Evolutionary conservation across 2,329 filamentous ascomycete genomes (phyloP), one percentile per base, ranked within the genome.

Genomic region (Chlorencoelia australis): DNA sequence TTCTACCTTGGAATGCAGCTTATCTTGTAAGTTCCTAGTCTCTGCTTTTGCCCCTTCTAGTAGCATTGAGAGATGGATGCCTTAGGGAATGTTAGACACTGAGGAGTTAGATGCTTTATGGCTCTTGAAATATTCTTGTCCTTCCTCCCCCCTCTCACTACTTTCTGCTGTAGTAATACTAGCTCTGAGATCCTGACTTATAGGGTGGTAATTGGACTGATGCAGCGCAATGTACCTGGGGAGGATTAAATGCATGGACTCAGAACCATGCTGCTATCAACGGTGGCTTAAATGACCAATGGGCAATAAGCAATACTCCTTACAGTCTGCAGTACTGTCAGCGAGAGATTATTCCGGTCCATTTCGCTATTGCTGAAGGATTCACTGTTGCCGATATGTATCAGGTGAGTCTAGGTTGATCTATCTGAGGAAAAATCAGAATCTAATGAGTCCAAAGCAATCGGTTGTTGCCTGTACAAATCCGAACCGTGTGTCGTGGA

Each of bases 361-460:
- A 73, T 15, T 73, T 67, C 49, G 62, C 62, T 4, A 61, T 73
- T 45, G 68, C 67, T 1, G 69, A 73, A 37, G 65, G 59, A 5
- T 73, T 64, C 62, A 67, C 68, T 0, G 48, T 70, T 8, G 67
- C 59, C 1, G 70, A 74, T 46, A 73, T 73, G 68, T 72, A 73
- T 42, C 67, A 65, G 45, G 59, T 59, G 22, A 17, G 13, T 41
- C 18, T 39, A n/a, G n/a, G n/a, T n/a, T n/a, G n/a, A n/a, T n/a
- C n/a, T n/a, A n/a, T n/a, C n/a, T n/a, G n/a, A n/a, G n/a, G n/a
- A n/a, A n/a, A n/a, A n/a, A n/a, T n/a, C n/a, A n/a, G n/a, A n/a
- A n/a, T n/a, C n/a, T n/a, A n/a, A n/a, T n/a, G n/a, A n/a, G n/a
- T n/a, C n/a, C n/a, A n/a, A n/a, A 64, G 57, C 60, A 66, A 52